Percentiles rank a stretch among this genome's conserved stretches.
phyloP scores from a whole-genome alignment of 257 asterid species.

The Echites panduratus region DNA sequence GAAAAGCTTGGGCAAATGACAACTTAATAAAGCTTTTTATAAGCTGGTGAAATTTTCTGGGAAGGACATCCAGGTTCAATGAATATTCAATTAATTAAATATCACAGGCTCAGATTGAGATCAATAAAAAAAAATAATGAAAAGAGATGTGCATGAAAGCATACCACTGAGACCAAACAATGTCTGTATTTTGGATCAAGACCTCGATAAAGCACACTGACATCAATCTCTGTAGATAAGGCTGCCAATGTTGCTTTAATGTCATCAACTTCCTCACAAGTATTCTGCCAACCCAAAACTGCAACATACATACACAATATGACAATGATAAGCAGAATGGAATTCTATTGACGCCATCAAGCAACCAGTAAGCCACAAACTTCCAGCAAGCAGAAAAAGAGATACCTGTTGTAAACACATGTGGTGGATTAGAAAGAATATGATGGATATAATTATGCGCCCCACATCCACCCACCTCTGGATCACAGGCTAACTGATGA shows the following conservation, averaged over 20 bases:
- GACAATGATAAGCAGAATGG: not conserved
- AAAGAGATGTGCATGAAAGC: slow-evolving; percentile 16
- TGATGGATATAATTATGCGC: slow-evolving; percentile 74
- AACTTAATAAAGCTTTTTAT: not conserved
- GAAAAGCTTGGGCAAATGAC: not conserved
- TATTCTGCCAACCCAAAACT: slow-evolving; percentile 97
- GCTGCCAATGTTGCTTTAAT: slow-evolving; percentile 69
- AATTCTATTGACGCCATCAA: not conserved
- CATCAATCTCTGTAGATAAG: slow-evolving; percentile 78
- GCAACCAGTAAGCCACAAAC: not conserved
- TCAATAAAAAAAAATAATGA: not conserved
- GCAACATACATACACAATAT: slow-evolving; percentile 22
- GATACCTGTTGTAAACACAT: slow-evolving; percentile 81
- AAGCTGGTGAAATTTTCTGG: not conserved
- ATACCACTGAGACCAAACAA: slow-evolving; percentile 86
- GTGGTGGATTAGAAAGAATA: slow-evolving; percentile 76
- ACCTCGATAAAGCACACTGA: slow-evolving; percentile 78
- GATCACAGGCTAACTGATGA: slow-evolving; percentile 93
- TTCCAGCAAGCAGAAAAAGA: not conserved
- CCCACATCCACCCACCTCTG: slow-evolving; percentile 88
- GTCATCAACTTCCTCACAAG: slow-evolving; percentile 72
- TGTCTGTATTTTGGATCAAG: slow-evolving; percentile 78
- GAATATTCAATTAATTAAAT: not conserved
- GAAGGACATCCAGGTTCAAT: not conserved
- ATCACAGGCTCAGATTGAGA: not conserved